Evolutionary conservation across 257 asterid genomes (phyloP), one percentile per base, ranked within the genome.

Genomic region (Paraleonurus japonicus): DNA sequence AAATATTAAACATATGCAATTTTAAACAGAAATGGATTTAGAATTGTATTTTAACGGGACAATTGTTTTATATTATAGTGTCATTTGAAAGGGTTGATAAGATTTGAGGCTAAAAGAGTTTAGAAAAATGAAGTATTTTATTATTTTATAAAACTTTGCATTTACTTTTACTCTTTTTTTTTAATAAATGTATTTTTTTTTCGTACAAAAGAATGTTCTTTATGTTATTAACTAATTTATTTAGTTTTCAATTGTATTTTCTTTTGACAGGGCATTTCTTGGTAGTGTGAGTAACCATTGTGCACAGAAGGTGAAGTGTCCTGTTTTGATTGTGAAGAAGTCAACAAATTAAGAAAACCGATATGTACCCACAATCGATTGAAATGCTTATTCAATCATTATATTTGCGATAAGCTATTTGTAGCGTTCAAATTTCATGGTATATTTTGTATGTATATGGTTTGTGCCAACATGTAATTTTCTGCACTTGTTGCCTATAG

Each of bases 271-370:
- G 93, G 89, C 91, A 59, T 81, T 89, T 75, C 89, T 89, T 48
- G 96, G 96, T 43, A 89, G 96, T 41, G 96, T 90, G 73, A 90
- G 95, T 79, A 85, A 82, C 28, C 89, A 88, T 22, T 90, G 96
- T 69, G 90, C 88, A 5, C 90, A 83, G 61, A 84, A 83, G 26
- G 84, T 66, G 23, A 88, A 82, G 67, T 86, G 96, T 53, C 95
- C 95, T 1, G 87, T 90, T 60, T 51, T 90, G 75, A 81, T 88
- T 53, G 96, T 86, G 82, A 90, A 88, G 69, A 85, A 71, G 77
- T 89, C 96, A 3, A 79, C 30, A 47, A 43, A 13, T 7, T 65
- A 15, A 65, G 22, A 24, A 4, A 23, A 15, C 64, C 55, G 75
- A 43, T 13, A 61, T 55, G 79, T 27, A 13, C 15, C 6, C 24